phyloP scores from a whole-genome alignment of 1,284 basidiomycete genomes.

The Sanghuangporus weigelae region DNA sequence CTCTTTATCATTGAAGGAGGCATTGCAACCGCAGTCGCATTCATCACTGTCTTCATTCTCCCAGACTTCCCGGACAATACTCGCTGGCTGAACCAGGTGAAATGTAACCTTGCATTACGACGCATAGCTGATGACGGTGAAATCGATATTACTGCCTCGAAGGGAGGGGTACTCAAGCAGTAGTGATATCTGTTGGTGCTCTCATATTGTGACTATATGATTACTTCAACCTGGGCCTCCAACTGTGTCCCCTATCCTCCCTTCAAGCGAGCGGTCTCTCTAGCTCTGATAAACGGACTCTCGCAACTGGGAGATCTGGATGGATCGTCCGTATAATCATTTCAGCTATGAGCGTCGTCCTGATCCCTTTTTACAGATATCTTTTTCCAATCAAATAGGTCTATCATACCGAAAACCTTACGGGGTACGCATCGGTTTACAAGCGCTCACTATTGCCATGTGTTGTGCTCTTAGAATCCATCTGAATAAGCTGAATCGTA shows the following conservation, averaged over 20 bases:
- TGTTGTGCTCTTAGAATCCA: slow-evolving; percentile 41
- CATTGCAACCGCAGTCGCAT: slow-evolving; percentile 5
- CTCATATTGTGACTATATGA: slow-evolving; percentile 29
- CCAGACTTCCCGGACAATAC: slow-evolving; percentile 34
- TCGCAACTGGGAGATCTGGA: slow-evolving; percentile 28
- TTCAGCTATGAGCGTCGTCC: slow-evolving; percentile 1
- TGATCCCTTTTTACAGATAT: slow-evolving; percentile 25
- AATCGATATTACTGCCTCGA: slow-evolving; percentile 26
- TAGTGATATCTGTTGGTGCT: slow-evolving; percentile 29
- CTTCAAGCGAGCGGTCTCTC: slow-evolving; percentile 32
- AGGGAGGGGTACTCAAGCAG: not conserved
- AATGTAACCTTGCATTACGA: slow-evolving; percentile 36
- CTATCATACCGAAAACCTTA: slow-evolving; percentile 38
- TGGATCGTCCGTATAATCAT: slow-evolving; percentile 27
- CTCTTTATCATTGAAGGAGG: slow-evolving; percentile 10
- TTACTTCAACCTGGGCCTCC: slow-evolving; percentile 35
- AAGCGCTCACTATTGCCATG: slow-evolving; percentile 38
- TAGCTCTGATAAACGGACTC: slow-evolving; percentile 32
- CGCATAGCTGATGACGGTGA: slow-evolving; percentile 39
- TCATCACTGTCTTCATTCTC: slow-evolving; percentile 29
- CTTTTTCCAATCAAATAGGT: slow-evolving; percentile 35
- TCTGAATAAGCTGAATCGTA: slow-evolving; percentile 31
- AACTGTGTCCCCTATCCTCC: slow-evolving; percentile 32
- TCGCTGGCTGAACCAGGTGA: slow-evolving; percentile 24
- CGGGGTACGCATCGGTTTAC: slow-evolving; percentile 43